A percentile compares a stretch with the other conserved stretches of the same genome.
phyloP scores from a whole-genome alignment of 495 filamentous ascomycete species.

The Evansstolkia leycettana region DNA sequence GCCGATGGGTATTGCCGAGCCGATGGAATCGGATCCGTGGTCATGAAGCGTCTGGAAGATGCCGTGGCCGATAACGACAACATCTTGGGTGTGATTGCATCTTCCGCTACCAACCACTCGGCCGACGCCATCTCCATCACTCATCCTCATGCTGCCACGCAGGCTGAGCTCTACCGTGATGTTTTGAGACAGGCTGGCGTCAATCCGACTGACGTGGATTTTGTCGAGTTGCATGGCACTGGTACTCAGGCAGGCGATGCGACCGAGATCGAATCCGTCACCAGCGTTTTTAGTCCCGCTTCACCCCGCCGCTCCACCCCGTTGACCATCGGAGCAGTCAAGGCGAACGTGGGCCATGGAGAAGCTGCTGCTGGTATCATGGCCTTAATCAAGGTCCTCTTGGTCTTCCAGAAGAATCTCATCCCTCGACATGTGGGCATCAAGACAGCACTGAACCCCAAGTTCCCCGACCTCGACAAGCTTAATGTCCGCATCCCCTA shows the following conservation, averaged over 20 bases:
- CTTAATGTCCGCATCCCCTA: constrained; percentile 23
- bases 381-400: constrained; percentile 21
- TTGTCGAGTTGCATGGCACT: constrained; percentile 39
- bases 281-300: constrained; percentile 13
- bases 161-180: constrained; percentile 28
- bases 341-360: constrained; percentile 29
- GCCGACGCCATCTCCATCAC: constrained; percentile 34
- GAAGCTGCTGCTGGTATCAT: constrained; percentile 22
- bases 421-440: constrained; percentile 31
- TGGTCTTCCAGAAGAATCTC: constrained; percentile 17
- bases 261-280: constrained; percentile 18
- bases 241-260: constrained; percentile 32
- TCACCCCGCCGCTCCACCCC: constrained; percentile 1
- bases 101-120: constrained; percentile 29
- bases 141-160: constrained; percentile 35
- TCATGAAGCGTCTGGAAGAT: constrained; percentile 37
- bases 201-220: constrained; percentile 35
- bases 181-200: constrained; percentile 33
- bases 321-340: constrained; percentile 21
- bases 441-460: constrained; percentile 30
- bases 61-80: constrained; percentile 35
- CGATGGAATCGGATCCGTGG: constrained; percentile 31
- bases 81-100: constrained; percentile 29
- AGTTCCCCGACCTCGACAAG: constrained; percentile 12
- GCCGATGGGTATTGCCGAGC: constrained; percentile 63